phyloP scores from a whole-genome alignment of 805 yeast species.

The Wickerhamomyces strasburgensis region DNA sequence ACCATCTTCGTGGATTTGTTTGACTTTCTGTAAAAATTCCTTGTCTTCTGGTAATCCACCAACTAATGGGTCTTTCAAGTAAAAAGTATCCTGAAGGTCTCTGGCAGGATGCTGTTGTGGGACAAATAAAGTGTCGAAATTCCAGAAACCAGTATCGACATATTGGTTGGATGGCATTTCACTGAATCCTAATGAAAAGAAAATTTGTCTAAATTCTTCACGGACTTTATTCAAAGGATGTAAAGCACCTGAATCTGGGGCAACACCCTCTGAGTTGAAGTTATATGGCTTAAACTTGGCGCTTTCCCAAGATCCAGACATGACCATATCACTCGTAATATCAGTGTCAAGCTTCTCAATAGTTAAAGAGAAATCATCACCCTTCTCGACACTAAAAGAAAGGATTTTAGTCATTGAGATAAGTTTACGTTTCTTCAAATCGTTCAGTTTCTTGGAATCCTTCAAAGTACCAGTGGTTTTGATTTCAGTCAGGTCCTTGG shows the following conservation, averaged over 20 bases:
- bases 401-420: conserved; percentile 63
- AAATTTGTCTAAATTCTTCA: conserved; percentile 96
- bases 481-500: conserved; percentile 55
- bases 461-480: conserved; percentile 48
- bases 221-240: conserved; percentile 96
- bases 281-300: conserved; percentile 91
- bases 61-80: conserved; percentile 83
- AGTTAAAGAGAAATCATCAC: conserved; percentile 76
- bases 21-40: conserved; percentile 70
- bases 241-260: conserved; percentile 84
- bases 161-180: conserved; percentile 99
- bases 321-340: conserved; percentile 88
- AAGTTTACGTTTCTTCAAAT: conserved; percentile 92
- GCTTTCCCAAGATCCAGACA: conserved; percentile 74
- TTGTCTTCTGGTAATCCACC: conserved; percentile 83
- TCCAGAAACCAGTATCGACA: conserved; percentile 99
- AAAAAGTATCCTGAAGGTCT: conserved; percentile 97
- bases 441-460: conserved; percentile 66
- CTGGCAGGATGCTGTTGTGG: conserved; percentile 99
- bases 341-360: conserved; percentile 87
- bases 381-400: conserved; percentile 74
- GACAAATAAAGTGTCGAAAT: conserved; percentile 91
- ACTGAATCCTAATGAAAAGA: conserved; percentile 95
- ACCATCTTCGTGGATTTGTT: conserved; percentile 83
- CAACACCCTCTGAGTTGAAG: conserved; percentile 90